A percentile compares a stretch with the other conserved stretches of the same genome.
These are phyloP conservation scores for Podospora anserina DNA, from an alignment of 495 filamentous ascomycete species.

Conservation along the genomic window DNA sequence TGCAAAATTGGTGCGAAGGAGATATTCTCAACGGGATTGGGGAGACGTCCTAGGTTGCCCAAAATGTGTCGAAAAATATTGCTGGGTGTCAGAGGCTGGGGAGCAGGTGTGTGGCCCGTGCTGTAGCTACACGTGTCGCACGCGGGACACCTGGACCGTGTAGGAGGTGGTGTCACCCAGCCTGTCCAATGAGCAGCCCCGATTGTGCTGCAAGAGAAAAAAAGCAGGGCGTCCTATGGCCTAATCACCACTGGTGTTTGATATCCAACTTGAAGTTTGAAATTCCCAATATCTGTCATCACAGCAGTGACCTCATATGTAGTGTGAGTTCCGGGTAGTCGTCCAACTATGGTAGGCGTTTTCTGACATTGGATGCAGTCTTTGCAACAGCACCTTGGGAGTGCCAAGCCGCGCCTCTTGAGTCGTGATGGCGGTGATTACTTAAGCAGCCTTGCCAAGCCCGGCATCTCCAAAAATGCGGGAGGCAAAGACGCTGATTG, in stretches of 20 bases:
- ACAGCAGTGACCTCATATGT: no score
- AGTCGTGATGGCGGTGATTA: neutral
- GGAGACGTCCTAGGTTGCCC: neutral
- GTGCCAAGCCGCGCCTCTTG: neutral
- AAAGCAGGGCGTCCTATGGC: slow-evolving; percentile 6
- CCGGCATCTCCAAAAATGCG: no score
- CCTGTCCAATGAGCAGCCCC: slow-evolving; percentile 3
- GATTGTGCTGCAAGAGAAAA: neutral
- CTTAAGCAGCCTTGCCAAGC: neutral
- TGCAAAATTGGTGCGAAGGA: neutral
- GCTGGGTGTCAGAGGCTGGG: neutral
- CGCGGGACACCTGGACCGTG: slow-evolving; percentile 1
- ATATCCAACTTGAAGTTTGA: no score
- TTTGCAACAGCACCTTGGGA: neutral
- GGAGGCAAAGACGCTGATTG: neutral
- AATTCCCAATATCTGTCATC: no score
- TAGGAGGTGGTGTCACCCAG: neutral
- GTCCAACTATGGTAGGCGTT: no score
- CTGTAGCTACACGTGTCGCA: slow-evolving; percentile 7
- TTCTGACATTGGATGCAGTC: no score
- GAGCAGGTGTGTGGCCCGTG: slow-evolving; percentile 4
- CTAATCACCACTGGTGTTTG: no score
- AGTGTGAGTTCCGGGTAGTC: no score
- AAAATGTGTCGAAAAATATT: slow-evolving; percentile 7
- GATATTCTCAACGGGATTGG: neutral